Evolutionary conservation across 228 moss, liverwort and hornwort genomes (phyloP).

Genomic region (Sphagnum magellanicum): DNA sequence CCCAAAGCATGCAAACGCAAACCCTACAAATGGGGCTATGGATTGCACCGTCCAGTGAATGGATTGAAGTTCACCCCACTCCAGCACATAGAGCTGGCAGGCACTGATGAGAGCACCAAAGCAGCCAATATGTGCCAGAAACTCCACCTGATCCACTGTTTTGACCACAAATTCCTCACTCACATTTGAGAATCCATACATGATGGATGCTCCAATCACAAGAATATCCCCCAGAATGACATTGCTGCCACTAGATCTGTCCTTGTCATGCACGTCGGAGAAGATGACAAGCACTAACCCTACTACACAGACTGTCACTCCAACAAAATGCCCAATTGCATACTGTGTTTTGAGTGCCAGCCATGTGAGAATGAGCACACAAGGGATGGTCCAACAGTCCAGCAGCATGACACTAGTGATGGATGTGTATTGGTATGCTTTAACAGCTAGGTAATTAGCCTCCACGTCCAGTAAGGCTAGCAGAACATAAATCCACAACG

Average conservation of each 20-base stretch:
- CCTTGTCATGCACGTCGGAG: constrained; percentile 72
- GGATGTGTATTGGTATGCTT: constrained; percentile 89
- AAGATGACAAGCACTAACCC: constrained; percentile 70
- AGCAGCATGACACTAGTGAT: constrained; percentile 93
- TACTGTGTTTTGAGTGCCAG: constrained; percentile 58
- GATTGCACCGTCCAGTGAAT: constrained; percentile 53
- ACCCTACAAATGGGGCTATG: constrained; percentile 54
- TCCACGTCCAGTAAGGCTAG: constrained; percentile 77
- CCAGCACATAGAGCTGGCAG: constrained; percentile 57
- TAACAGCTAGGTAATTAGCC: constrained; percentile 73
- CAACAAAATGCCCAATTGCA: constrained; percentile 48
- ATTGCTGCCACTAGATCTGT: constrained; percentile 59
- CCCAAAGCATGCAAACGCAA: constrained; percentile 48
- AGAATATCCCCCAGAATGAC: constrained; percentile 66
- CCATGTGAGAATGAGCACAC: constrained; percentile 79
- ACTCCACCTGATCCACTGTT: constrained; percentile 72
- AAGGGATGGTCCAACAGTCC: constrained; percentile 93
- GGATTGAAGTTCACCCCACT: constrained; percentile 23
- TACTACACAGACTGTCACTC: constrained; percentile 59
- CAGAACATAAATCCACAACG: constrained; percentile 72
- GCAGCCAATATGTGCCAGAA: constrained; percentile 62
- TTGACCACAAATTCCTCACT: constrained; percentile 85
- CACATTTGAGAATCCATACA: constrained; percentile 77
- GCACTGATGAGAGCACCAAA: constrained; percentile 76
- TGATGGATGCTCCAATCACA: constrained; percentile 46